These are phyloP conservation scores for Talaromyces sp. DNA, from an alignment of 2,329 filamentous ascomycete genomes.

Conservation along the genomic window DNA sequence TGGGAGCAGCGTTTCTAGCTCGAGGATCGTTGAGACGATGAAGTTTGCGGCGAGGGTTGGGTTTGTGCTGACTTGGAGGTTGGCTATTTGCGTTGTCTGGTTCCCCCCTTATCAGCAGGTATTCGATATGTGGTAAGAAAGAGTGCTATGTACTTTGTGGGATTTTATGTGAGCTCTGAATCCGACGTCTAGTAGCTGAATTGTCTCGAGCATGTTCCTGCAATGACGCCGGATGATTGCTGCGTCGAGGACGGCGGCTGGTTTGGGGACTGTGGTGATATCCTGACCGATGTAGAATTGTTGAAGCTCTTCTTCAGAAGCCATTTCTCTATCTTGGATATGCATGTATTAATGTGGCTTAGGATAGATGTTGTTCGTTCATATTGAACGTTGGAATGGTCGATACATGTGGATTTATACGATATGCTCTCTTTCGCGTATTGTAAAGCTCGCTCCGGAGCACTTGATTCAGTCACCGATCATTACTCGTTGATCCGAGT, in stretches of 20 bases:
- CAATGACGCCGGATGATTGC: constrained; percentile 67
- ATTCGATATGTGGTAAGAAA: not conserved
- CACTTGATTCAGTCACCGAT: not conserved
- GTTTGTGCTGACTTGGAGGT: not conserved
- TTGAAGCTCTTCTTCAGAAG: not conserved
- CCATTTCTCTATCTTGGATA: not conserved
- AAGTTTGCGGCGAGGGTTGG: not conserved
- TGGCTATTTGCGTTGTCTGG: not conserved
- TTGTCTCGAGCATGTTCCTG: constrained; percentile 59
- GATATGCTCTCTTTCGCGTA: too few species aligned
- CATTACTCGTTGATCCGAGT: not conserved
- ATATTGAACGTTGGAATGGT: not conserved
- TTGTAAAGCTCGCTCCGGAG: not conserved
- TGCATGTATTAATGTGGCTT: not conserved
- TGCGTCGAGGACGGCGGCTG: constrained; percentile 66
- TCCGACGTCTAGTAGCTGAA: not conserved
- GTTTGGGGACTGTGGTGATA: constrained; percentile 60
- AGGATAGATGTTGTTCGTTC: not conserved
- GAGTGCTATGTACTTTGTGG: not conserved
- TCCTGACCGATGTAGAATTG: constrained; percentile 36
- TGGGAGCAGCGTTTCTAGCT: not conserved
- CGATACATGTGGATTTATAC: not conserved
- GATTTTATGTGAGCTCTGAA: not conserved
- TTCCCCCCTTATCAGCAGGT: not conserved
- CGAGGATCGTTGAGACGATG: not conserved